Evolutionary conservation across 139 green algal genomes (phyloP), one percentile per base, ranked within the genome.

Genomic region (Edaphochlamys debaryana): DNA sequence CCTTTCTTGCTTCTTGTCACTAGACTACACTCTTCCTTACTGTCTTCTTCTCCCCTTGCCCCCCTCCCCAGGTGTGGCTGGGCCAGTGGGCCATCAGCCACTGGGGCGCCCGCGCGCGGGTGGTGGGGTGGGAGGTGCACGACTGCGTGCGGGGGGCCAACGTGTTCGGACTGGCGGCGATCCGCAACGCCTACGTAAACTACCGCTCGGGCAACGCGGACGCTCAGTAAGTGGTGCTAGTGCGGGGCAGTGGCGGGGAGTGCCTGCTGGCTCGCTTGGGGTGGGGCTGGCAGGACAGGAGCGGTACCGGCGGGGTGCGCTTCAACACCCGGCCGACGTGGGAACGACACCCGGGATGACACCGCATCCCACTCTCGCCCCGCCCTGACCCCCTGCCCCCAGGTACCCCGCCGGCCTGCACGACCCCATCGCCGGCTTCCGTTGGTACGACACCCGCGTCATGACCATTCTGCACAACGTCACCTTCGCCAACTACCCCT

Each of bases 341-440:
- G n/a, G n/a, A n/a, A n/a, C n/a, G n/a, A n/a, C n/a, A n/a, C n/a
- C n/a, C n/a, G 30, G n/a, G 62, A 6, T 29, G n/a, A n/a, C n/a
- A 69, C 54, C 54, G 27, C 54, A 20, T 30, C 42, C 9, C 42
- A 41, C 42, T 23, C 42, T 23, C 27, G 23, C 68, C 54, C 30
- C 54, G 15, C 54, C 20, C 54, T 30, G 13, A 22, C 63, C 63
- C 41, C 36, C 63, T 67, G 68, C 63, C 63, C 41, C 36, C 63
- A 71, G 68, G 29, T 94, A 93, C 70, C 91, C 91, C 5, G 89
- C 79, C 0, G 69, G 74, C 34, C 29, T 81, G 19, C 64, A 70
- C 38, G 91, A 94, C 66, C 79, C 91, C n/a, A 89, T 90, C 25
- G 82, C 91, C 8, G 91, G 91, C 23, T 94, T 94, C 71, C 90